Conservation (phyloP, 1,284 basidiomycete genomes). For the Volvariella volvacea region DNA sequence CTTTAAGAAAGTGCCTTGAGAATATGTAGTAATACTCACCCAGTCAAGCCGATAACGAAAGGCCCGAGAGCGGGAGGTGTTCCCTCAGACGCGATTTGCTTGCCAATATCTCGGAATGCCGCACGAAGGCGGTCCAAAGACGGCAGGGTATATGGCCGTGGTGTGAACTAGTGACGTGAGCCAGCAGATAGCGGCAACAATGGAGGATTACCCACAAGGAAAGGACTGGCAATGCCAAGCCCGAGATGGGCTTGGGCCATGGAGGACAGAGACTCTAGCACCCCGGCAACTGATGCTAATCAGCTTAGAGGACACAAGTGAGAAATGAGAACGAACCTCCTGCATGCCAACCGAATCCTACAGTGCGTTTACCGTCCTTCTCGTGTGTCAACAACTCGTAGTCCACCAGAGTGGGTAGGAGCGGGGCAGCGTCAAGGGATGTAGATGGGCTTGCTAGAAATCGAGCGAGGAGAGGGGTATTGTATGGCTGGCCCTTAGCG, state of each 20-base stretch:
- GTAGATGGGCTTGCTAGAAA: slow-evolving; percentile 37
- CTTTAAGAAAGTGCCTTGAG: background rate
- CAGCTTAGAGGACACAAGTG: background rate
- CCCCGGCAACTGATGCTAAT: slow-evolving; percentile 61
- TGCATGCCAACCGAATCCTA: slow-evolving; percentile 87
- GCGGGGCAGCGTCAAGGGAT: slow-evolving; percentile 7
- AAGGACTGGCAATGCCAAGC: slow-evolving; percentile 74
- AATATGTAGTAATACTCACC: slow-evolving; percentile 37
- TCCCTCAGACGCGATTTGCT: slow-evolving; percentile 48
- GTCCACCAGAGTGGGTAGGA: slow-evolving; percentile 62
- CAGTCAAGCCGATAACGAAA: slow-evolving; percentile 77
- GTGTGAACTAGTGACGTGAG: slow-evolving; percentile 58
- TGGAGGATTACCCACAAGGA: slow-evolving; percentile 52
- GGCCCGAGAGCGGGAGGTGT: slow-evolving; percentile 65
- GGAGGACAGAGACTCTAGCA: slow-evolving; percentile 73
- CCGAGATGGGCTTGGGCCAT: slow-evolving; percentile 76
- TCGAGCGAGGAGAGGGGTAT: slow-evolving; percentile 68
- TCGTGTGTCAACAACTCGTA: slow-evolving; percentile 72
- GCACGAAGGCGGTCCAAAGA: slow-evolving; percentile 53
- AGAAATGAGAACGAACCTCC: slow-evolving; percentile 49
- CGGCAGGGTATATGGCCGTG: slow-evolving; percentile 71
- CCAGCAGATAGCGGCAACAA: slow-evolving; percentile 1
- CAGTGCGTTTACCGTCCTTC: slow-evolving; percentile 62
- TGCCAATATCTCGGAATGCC: slow-evolving; percentile 55
- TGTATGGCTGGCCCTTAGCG: slow-evolving; percentile 81